These are phyloP conservation scores for Clavulina sp. DNA, from an alignment of 768 basidiomycete genomes.

Conservation along the genomic window DNA sequence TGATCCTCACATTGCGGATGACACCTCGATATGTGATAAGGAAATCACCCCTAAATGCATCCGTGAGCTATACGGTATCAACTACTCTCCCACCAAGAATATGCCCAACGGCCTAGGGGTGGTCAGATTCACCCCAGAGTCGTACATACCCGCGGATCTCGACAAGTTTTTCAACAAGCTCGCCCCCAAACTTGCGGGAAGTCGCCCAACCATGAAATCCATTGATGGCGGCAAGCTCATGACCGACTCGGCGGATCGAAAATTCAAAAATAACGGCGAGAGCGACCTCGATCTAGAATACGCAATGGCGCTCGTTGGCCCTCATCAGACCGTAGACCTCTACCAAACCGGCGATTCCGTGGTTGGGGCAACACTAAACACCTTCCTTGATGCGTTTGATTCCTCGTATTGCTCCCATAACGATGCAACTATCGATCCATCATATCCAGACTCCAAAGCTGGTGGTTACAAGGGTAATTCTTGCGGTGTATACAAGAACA, in stretches of 20 bases:
- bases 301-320: constrained; percentile 18
- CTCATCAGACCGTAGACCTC: constrained; percentile 16
- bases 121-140: constrained; percentile 33
- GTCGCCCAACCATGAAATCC: constrained; percentile 21
- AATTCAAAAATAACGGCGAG: constrained; percentile 34
- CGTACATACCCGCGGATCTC: constrained; percentile 26
- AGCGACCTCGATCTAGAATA: constrained; percentile 43
- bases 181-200: constrained; percentile 24
- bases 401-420: constrained; percentile 20
- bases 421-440: constrained; percentile 14
- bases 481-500: constrained; percentile 27
- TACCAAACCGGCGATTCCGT: constrained; percentile 20
- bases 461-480: constrained; percentile 23
- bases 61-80: constrained; percentile 2
- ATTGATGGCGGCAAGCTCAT: constrained; percentile 20
- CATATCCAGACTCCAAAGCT: constrained; percentile 12
- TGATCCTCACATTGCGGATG: not conserved
- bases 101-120: constrained; percentile 22
- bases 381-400: constrained; percentile 21
- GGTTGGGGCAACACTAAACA: constrained; percentile 13
- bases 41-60: not conserved
- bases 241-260: not conserved
- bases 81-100: constrained; percentile 10
- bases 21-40: not conserved
- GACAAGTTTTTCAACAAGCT: constrained; percentile 19